Evolutionary conservation across 1,284 basidiomycete genomes (phyloP).

Genomic region (Sanghuangporus sanghuang): DNA sequence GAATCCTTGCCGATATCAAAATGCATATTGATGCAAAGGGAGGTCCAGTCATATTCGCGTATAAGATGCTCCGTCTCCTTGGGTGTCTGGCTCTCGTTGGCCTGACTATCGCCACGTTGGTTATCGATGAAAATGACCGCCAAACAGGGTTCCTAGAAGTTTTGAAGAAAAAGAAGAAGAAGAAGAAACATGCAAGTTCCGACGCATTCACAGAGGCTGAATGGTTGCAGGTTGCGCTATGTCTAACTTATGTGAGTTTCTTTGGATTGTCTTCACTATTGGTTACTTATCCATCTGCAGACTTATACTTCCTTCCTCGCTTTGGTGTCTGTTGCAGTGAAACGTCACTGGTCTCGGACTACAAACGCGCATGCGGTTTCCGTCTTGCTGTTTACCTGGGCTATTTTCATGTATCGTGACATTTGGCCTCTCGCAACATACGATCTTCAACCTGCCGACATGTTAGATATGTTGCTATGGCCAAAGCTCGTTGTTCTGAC

Average conservation of each 20-base stretch:
- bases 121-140: constrained; percentile 22
- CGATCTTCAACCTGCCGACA: constrained; percentile 29
- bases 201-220: constrained; percentile 16
- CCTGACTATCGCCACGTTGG: constrained; percentile 30
- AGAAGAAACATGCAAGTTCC: constrained; percentile 7
- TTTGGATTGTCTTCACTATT: neutral
- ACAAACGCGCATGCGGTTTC: constrained; percentile 30
- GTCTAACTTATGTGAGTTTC: constrained; percentile 22
- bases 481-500: constrained; percentile 31
- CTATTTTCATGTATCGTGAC: constrained; percentile 57
- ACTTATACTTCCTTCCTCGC: constrained; percentile 28
- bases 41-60: constrained; percentile 29
- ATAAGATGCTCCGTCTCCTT: constrained; percentile 32
- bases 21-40: constrained; percentile 27
- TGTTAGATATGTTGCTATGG: constrained; percentile 32
- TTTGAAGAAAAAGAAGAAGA: constrained; percentile 16
- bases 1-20: constrained; percentile 23
- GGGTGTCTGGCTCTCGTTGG: constrained; percentile 34
- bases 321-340: constrained; percentile 27
- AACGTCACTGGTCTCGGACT: constrained; percentile 27
- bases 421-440: constrained; percentile 57
- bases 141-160: constrained; percentile 2
- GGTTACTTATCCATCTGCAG: constrained; percentile 13
- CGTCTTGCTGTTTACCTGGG: constrained; percentile 33
- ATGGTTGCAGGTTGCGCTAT: constrained; percentile 24